Base-by-base conservation (phyloP, 73 alveolate species). In the Blepharisma japonicum region DNA sequence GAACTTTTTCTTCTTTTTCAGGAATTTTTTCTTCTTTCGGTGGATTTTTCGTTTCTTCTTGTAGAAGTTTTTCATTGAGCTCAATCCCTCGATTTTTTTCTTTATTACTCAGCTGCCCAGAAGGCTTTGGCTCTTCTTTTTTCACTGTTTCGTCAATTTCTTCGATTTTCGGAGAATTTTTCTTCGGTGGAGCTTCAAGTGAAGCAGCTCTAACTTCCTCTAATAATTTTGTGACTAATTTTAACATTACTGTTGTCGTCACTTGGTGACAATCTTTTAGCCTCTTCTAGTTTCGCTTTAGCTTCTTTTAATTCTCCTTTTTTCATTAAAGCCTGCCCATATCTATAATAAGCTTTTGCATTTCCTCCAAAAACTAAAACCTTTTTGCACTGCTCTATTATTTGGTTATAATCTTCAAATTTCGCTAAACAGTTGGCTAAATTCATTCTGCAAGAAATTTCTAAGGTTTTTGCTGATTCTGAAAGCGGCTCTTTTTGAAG, bases 361-460 rank as follows among this genome's bases (percentile, higher is more conserved):
- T 61, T 61, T 18, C 47, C 46, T 61, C 46, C 74, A 61, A 61
- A 39, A 25, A 61, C 48, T 2, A 61, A 25, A 2, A 39, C 23
- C 23, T 61, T 61, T 25, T 61, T 61, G 46, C 74, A 61, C 46
- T 61, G 74, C 5, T 20, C 74, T 0, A 61, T 25, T 8, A 61
- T 25, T 61, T 61, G 47, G 11, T 61, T 48, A 25, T 18, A 61
- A 18, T 61, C 46, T 48, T 61, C 50, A 14, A 14, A n/a, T 25
- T 61, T 61, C 4, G 74, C 74, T 14, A 61, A 39, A 61, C 74
- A 61, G 46, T n/a, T 39, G 47, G 46, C 74, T 9, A 61, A 25
- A 61, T 61, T 61, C 74, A 61, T 61, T 39, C 74, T 61, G 14
- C 14, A 61, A 61, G 74, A 20, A 20, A 61, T 25, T 61, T 61